These are phyloP conservation scores for Alternaria longipes DNA, from an alignment of 2,329 filamentous ascomycete species.

Conservation along the genomic window DNA sequence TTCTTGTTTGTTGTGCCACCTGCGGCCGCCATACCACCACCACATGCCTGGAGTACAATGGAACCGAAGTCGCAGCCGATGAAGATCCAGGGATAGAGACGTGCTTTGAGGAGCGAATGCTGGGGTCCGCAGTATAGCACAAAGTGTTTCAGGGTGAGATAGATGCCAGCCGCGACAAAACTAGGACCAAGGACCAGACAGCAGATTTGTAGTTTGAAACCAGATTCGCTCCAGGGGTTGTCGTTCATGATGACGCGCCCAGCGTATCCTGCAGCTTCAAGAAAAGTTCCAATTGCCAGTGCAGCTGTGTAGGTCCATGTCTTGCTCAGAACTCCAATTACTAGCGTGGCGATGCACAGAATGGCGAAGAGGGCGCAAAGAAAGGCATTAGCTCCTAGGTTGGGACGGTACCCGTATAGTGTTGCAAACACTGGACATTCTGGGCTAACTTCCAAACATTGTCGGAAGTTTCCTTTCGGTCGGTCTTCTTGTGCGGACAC, in stretches of 20 bases:
- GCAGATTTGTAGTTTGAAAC: constrained; percentile 56
- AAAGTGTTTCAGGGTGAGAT: constrained; percentile 59
- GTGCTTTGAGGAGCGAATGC: constrained; percentile 50
- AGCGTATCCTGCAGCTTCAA: constrained; percentile 56
- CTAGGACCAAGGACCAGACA: constrained; percentile 56
- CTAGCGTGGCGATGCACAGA: constrained; percentile 27
- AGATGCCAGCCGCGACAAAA: constrained; percentile 58
- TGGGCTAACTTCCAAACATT: constrained; percentile 34
- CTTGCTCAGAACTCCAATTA: constrained; percentile 43
- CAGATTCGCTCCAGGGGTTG: constrained; percentile 55
- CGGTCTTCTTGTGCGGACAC: constrained; percentile 26
- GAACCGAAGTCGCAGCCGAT: constrained; percentile 65
- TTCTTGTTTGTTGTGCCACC: constrained; percentile 38
- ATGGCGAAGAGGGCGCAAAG: constrained; percentile 41
- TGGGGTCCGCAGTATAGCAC: constrained; percentile 55
- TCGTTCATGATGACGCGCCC: constrained; percentile 54
- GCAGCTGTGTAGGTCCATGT: constrained; percentile 55
- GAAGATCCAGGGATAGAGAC: constrained; percentile 65
- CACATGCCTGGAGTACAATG: constrained; percentile 64
- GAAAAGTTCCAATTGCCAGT: constrained; percentile 51
- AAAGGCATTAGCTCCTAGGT: constrained; percentile 51
- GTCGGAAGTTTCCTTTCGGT: constrained; percentile 34
- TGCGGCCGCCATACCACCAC: constrained; percentile 63
- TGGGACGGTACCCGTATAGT: constrained; percentile 54
- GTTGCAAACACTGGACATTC: constrained; percentile 48